Base-by-base conservation (phyloP, 352 stramenopile genomes). In the Pythium oligandrum region DNA sequence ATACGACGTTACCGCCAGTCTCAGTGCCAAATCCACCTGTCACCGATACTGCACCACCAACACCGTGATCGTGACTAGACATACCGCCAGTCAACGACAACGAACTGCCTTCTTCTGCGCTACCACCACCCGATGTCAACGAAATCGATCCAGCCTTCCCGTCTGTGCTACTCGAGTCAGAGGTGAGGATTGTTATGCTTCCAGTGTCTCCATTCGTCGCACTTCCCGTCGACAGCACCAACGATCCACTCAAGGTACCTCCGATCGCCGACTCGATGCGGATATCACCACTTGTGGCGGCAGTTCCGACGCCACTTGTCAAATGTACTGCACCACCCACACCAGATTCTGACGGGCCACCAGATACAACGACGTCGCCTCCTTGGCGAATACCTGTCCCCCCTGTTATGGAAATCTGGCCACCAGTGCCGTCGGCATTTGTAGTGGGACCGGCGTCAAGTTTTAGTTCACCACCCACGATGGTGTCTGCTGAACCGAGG, bases 321-420 rank as follows among this genome's bases (percentile, higher is more conserved):
- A 73, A 44, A 6, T 53, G 50, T 30, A 78, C 57, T 6, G 44
- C 50, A 4, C 44, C 42, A 6, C 64, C 59, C 11, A 30, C 57
- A 6, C 47, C 51, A 31, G 51, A 26, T 30, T 60, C 51, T 12
- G 51, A 58, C 6, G 55, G 40, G 11, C 66, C 70, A 57, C 64
- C 67, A 44, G 49, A 46, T 5, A 79, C 48, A 7, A 37, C 50
- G 44, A 68, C 53, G n/a, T 66, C 55, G 32, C 66, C 70, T 37
- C 63, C 70, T 39, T 26, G 31, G 2, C 30, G 31, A 8, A 45
- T 50, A 4, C 64, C 68, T 32, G 36, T 53, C 0, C 68, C 68
- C 30, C 68, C 64, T 37, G 40, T 4, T n/a, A 71, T 36, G 6
- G 36, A 49, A 26, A 63, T 59, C 31, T 31, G 59, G 9, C 68